Conservation (phyloP, 768 basidiomycete genomes). For the Dioszegia aurantiaca region DNA sequence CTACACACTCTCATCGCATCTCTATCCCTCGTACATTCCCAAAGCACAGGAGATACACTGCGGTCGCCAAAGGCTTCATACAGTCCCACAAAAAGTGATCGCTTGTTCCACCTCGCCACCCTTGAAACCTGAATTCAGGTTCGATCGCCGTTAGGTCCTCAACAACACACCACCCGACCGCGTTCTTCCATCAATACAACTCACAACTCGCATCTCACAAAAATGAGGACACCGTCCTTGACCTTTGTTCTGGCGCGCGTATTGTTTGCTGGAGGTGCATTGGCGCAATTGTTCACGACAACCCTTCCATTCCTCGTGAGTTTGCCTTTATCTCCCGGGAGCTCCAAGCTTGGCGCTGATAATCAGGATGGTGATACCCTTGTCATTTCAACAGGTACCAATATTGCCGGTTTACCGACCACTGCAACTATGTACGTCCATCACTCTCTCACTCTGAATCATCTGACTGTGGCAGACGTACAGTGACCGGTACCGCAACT, state of each 20-base stretch:
- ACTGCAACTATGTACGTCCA: slow-evolving; percentile 28
- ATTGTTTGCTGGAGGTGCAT: slow-evolving; percentile 10
- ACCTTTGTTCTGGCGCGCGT: neutral
- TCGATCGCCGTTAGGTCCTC: neutral
- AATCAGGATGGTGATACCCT: slow-evolving; percentile 38
- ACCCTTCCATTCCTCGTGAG: slow-evolving; percentile 32
- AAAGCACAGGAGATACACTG: no score
- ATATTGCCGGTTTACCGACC: slow-evolving; percentile 24
- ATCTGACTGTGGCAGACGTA: neutral
- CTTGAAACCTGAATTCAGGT: neutral
- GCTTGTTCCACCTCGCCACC: no score
- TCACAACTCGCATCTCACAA: neutral
- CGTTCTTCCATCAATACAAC: neutral
- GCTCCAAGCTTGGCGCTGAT: neutral
- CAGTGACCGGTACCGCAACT: neutral
- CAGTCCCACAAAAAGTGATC: no score
- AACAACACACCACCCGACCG: neutral
- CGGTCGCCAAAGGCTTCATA: no score
- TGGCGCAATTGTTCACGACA: slow-evolving; percentile 20
- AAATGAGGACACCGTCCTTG: slow-evolving; percentile 5
- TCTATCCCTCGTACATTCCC: no score
- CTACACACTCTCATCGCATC: no score
- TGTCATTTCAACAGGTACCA: slow-evolving; percentile 35
- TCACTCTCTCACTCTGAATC: neutral
- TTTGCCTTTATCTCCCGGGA: slow-evolving; percentile 2